Evolutionary conservation across 345 rosid genomes (phyloP).

Genomic region (Dovyalis caffra): DNA sequence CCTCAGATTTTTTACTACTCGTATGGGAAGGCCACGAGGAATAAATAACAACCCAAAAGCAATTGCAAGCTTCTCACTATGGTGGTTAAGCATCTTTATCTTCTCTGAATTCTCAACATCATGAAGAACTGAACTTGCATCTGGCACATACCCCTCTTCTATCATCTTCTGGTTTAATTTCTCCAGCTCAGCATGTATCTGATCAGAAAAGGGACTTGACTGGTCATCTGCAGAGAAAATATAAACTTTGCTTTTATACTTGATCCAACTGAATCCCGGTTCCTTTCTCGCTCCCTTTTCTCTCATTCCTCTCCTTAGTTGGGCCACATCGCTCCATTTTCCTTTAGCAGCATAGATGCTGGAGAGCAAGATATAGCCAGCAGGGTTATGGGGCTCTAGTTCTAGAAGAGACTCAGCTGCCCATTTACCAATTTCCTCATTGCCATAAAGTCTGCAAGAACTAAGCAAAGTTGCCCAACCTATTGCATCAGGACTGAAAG

Average conservation of each 20-base stretch:
- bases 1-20: conserved; percentile 76
- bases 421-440: conserved; percentile 74
- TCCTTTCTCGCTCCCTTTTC: conserved; percentile 72
- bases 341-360: conserved; percentile 74
- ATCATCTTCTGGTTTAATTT: conserved; percentile 55
- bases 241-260: conserved; percentile 62
- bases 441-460: conserved; percentile 67
- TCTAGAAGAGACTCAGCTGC: conserved; percentile 78
- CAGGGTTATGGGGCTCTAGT: conserved; percentile 76
- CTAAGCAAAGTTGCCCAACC: conserved; percentile 91
- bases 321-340: conserved; percentile 69
- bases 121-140: conserved; percentile 66
- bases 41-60: conserved; percentile 79
- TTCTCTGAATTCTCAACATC: conserved; percentile 71
- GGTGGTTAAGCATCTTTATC: conserved; percentile 79
- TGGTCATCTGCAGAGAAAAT: conserved; percentile 80
- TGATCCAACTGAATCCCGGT: conserved; percentile 96
- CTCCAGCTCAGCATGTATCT: conserved; percentile 69
- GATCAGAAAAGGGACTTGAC: conserved; percentile 62
- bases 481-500: conserved; percentile 69
- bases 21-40: conserved; percentile 65
- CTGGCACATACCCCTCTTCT: conserved; percentile 74
- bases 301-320: conserved; percentile 64
- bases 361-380: conserved; percentile 69
- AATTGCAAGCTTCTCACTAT: conserved; percentile 92